Evolutionary conservation across 2,329 filamentous ascomycete species (phyloP).

Genomic region (Nannizzia gypsea): DNA sequence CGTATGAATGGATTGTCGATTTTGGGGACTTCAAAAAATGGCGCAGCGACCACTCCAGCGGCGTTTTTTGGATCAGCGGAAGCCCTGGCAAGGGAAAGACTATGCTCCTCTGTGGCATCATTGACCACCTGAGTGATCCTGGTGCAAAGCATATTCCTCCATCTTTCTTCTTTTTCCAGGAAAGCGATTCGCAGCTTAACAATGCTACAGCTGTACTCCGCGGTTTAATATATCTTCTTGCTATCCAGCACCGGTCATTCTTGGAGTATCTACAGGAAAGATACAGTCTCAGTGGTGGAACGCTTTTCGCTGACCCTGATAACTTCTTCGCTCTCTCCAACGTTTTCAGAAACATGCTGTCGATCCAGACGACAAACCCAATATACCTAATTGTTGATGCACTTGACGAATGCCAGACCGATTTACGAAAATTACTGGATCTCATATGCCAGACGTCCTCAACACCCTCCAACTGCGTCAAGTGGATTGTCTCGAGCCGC

Average conservation of each 20-base stretch:
- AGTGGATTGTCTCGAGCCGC: constrained; percentile 38
- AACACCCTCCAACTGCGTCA: constrained; percentile 19
- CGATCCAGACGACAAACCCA: constrained; percentile 21
- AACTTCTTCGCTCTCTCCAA: constrained; percentile 27
- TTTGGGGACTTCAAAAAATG: not conserved
- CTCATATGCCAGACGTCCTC: constrained; percentile 22
- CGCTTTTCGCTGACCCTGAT: constrained; percentile 32
- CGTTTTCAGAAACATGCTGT: constrained; percentile 32
- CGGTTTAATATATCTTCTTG: constrained; percentile 34
- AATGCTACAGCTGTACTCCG: constrained; percentile 32
- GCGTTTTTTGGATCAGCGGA: constrained; percentile 29
- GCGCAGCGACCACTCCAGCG: not conserved
- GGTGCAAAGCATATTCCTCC: constrained; percentile 2
- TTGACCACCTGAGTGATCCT: constrained; percentile 17
- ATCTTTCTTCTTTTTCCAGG: constrained; percentile 33
- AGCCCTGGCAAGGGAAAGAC: constrained; percentile 32
- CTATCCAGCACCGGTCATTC: constrained; percentile 24
- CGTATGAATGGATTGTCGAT: not conserved
- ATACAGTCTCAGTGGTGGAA: not conserved
- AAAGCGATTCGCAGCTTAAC: constrained; percentile 27
- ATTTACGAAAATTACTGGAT: constrained; percentile 24
- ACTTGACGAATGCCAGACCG: constrained; percentile 35
- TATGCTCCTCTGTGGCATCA: constrained; percentile 27
- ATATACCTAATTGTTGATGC: constrained; percentile 36
- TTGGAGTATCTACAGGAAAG: constrained; percentile 22